These are phyloP conservation scores for Coprinellus micaceus DNA, from an alignment of 768 basidiomycete genomes.

Conservation along the genomic window DNA sequence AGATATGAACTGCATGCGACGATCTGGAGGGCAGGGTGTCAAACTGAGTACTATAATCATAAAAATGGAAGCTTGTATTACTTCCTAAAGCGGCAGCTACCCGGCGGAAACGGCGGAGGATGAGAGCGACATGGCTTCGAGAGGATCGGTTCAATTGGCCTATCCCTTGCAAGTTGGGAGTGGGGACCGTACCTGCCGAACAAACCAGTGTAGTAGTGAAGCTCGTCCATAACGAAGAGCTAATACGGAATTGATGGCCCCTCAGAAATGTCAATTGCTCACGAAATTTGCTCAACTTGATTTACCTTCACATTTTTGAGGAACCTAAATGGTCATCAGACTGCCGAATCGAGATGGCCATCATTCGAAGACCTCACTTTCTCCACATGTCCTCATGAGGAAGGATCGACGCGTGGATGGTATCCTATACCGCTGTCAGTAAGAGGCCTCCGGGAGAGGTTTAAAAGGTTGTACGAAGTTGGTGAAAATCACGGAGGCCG, in stretches of 20 bases:
- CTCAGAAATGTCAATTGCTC: neutral
- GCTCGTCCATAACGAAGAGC: conserved; percentile 78
- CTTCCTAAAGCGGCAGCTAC: conserved; percentile 77
- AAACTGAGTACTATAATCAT: neutral
- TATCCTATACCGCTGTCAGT: conserved; percentile 62
- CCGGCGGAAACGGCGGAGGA: conserved; percentile 72
- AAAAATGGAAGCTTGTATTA: conserved; percentile 20
- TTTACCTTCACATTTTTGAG: conserved; percentile 62
- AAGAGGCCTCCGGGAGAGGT: too few relatives aligned
- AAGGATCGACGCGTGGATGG: conserved; percentile 78
- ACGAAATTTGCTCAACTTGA: neutral
- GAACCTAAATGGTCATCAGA: conserved; percentile 45
- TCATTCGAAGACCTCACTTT: conserved; percentile 34
- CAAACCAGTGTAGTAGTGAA: conserved; percentile 81
- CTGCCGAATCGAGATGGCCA: neutral
- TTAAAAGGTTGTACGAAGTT: conserved; percentile 57
- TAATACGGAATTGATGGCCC: conserved; percentile 16
- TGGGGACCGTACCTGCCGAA: conserved; percentile 61
- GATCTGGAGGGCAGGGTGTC: conserved; percentile 38
- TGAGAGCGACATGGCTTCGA: conserved; percentile 72
- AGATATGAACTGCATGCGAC: conserved; percentile 62
- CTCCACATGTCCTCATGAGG: conserved; percentile 86
- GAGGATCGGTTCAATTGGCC: neutral
- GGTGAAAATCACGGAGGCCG: conserved; percentile 79
- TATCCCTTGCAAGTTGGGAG: neutral